Evolutionary conservation across 129 eudicot genomes (phyloP).

Genomic region (Lactuca saligna): DNA sequence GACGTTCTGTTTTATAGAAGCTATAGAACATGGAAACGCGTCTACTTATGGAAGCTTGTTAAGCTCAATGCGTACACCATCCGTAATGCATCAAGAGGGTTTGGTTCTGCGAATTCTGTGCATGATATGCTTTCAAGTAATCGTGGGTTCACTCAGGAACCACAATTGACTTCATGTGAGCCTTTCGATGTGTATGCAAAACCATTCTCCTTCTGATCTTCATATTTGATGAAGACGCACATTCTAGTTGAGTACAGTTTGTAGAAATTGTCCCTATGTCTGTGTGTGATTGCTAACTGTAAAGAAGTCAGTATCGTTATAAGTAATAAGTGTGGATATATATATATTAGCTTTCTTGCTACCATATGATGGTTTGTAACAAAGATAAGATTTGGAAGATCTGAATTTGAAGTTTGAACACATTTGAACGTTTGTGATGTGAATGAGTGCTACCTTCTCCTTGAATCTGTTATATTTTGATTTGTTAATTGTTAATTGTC

Average conservation of each 20-base stretch:
- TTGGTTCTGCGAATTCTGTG: constrained; percentile 48
- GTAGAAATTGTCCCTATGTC: background rate
- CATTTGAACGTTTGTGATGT: background rate
- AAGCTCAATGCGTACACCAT: constrained; percentile 77
- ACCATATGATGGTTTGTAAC: too few relatives aligned
- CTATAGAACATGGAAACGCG: constrained; percentile 85
- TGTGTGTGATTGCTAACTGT: background rate
- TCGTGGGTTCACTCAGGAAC: constrained; percentile 70
- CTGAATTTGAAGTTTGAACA: too few relatives aligned
- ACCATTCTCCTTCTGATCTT: constrained; percentile 65
- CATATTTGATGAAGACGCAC: background rate
- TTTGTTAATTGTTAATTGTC: too few relatives aligned
- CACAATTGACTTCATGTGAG: constrained; percentile 71
- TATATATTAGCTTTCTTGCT: too few relatives aligned
- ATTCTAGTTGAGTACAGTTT: constrained; percentile 27
- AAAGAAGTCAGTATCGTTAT: too few relatives aligned
- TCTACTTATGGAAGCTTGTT: constrained; percentile 79
- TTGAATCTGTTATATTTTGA: background rate
- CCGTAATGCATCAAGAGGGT: constrained; percentile 41
- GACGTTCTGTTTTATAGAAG: constrained; percentile 92
- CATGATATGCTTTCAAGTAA: constrained; percentile 53
- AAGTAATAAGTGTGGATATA: too few relatives aligned
- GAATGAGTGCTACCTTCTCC: background rate
- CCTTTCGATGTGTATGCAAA: constrained; percentile 69
- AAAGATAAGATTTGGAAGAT: too few relatives aligned